Evolutionary conservation across 352 stramenopile genomes (phyloP), one percentile per base, ranked within the genome.

Genomic region (Phytophthora pseudosyringae): DNA sequence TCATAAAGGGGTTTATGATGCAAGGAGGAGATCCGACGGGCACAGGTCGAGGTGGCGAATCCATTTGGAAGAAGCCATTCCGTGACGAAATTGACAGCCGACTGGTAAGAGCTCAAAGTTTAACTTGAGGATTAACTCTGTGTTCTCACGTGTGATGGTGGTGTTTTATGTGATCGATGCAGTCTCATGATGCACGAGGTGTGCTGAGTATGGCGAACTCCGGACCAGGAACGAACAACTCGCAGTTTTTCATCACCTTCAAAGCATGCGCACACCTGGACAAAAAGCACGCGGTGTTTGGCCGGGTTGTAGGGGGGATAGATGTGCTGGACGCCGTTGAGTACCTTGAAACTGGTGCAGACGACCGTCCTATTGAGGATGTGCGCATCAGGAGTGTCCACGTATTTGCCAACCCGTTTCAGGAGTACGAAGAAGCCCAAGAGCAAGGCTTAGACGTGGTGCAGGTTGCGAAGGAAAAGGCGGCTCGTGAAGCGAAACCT

Each of bases 191-290:
- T 31, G 85, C 78, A 26, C 71, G 81, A 26, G 97, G 97, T 7
- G 82, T 99, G 26, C 55, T 99, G 26, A 97, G 85, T 47, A 99
- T 99, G 97, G 98, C 98, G 0, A 99, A 99, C 68, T 88, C 92
- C 9, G 98, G 97, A 8, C 85, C 90, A n/a, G 82, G 94, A 21
- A 99, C 94, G 2, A 99, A 99, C 75, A 90, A 88, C 28, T 97
- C 91, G n/a, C 98, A 99, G 86, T 99, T 99, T 76, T 99, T 99
- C 74, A 97, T 99, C 60, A 99, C 97, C 2, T 99, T 98, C 70
- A 96, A 98, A 68, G 81, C 82, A 8, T 98, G 88, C 54, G 57
- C 79, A n/a, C 97, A 99, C 75, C 80, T 99, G n/a, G 95, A 99
- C 85, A 98, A 98, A 65, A 99, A 99, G 53, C 98, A 99, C 80